Evolutionary conservation across 345 rosid species (phyloP).

Genomic region (Luvunga scandens): DNA sequence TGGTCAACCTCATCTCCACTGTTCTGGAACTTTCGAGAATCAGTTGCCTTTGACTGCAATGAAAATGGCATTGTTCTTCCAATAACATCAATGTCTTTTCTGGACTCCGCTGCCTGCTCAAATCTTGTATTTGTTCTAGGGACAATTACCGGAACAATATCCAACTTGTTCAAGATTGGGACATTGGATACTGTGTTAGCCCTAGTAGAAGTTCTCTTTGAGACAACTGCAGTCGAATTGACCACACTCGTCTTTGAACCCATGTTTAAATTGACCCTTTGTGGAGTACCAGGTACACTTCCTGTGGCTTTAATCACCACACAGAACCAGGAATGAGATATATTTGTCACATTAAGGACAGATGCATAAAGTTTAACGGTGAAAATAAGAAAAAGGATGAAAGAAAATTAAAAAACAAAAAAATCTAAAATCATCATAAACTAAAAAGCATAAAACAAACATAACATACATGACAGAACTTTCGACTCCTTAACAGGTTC

Average conservation of each 20-base stretch:
- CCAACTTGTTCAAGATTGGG: conserved; percentile 56
- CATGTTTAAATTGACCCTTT: conserved; percentile 49
- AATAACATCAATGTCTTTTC: conserved; percentile 71
- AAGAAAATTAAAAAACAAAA: not conserved
- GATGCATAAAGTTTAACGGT: not conserved
- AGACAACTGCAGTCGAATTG: conserved; percentile 38
- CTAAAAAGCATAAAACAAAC: conserved; percentile 9
- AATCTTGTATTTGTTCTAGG: conserved; percentile 67
- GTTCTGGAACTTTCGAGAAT: conserved; percentile 52
- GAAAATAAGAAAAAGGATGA: not conserved
- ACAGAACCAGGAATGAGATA: conserved; percentile 30
- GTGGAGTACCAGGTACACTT: conserved; percentile 80
- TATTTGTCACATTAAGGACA: not conserved
- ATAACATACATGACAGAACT: conserved; percentile 51
- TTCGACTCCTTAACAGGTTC: conserved; percentile 74
- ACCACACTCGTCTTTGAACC: conserved; percentile 43
- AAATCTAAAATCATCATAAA: conserved; percentile 10
- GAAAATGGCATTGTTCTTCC: conserved; percentile 98
- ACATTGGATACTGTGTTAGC: conserved; percentile 41
- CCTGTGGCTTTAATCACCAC: conserved; percentile 70
- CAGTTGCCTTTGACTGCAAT: conserved; percentile 74
- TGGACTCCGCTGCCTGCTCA: conserved; percentile 65
- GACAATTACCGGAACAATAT: conserved; percentile 74
- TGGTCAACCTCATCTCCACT: conserved; percentile 61
- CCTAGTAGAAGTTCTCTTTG: conserved; percentile 57